phyloP scores from a whole-genome alignment of 805 yeast species.

The Starmerella bombicola region DNA sequence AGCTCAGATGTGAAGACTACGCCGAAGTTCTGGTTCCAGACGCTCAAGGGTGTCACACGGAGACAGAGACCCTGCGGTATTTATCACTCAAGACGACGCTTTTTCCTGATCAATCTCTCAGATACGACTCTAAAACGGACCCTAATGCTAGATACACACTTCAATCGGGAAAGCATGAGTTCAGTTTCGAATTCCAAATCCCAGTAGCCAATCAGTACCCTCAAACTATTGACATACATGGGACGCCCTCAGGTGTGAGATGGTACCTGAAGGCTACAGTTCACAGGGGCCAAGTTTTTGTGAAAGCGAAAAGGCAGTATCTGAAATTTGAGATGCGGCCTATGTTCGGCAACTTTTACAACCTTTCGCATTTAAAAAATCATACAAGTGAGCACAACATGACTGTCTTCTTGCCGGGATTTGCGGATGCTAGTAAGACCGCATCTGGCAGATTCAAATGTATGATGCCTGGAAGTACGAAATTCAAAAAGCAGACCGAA shows the following conservation, averaged over 20 bases:
- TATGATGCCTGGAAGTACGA: conserved; percentile 11
- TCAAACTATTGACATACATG: conserved; percentile 9
- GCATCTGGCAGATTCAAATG: conserved; percentile 14
- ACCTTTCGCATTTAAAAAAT: neutral
- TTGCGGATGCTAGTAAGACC: conserved; percentile 11
- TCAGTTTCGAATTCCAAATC: conserved; percentile 17
- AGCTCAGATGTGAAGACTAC: conserved; percentile 19
- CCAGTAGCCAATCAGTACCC: conserved; percentile 15
- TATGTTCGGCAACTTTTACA: neutral
- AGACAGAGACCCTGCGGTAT: conserved; percentile 14
- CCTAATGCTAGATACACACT: conserved; percentile 13
- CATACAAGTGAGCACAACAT: neutral
- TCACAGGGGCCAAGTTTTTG: conserved; percentile 14
- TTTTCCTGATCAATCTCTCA: conserved; percentile 11
- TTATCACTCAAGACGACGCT: conserved; percentile 5
- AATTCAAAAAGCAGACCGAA: conserved; percentile 3
- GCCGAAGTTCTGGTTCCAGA: conserved; percentile 20
- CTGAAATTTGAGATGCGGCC: conserved; percentile 16
- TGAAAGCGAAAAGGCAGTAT: conserved; percentile 5
- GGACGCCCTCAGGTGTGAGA: conserved; percentile 11
- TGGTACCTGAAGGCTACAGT: conserved; percentile 20
- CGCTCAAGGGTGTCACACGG: conserved; percentile 19
- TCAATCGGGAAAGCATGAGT: conserved; percentile 12
- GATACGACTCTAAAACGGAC: neutral
- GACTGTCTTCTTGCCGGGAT: conserved; percentile 13